Evolutionary conservation across 2,329 filamentous ascomycete genomes (phyloP).

Genomic region (Claviceps pusilla): DNA sequence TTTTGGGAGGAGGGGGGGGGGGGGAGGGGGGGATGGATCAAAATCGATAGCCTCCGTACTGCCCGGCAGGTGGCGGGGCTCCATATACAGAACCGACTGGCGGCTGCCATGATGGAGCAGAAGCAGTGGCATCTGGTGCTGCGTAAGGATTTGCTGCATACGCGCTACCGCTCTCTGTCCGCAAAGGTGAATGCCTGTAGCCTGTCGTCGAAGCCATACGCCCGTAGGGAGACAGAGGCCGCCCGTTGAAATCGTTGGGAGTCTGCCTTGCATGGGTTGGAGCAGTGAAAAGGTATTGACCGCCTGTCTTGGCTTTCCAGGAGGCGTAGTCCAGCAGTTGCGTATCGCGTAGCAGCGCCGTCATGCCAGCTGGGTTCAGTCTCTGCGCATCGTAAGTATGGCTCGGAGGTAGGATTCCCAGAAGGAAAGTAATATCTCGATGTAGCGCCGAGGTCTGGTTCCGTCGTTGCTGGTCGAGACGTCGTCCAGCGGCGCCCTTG

Average conservation of each 20-base stretch:
- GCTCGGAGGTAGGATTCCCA: constrained; percentile 61
- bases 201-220: constrained; percentile 25
- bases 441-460: constrained; percentile 56
- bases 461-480: constrained; percentile 62
- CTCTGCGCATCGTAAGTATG: constrained; percentile 56
- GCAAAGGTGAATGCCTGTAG: constrained; percentile 38
- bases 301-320: constrained; percentile 33
- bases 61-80: constrained; percentile 17
- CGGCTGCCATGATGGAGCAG: constrained; percentile 14
- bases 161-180: constrained; percentile 25
- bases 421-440: constrained; percentile 46
- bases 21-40: constrained; percentile 4
- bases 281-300: constrained; percentile 20
- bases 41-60: constrained; percentile 23
- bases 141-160: constrained; percentile 17
- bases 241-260: constrained; percentile 27
- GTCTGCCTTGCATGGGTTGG: constrained; percentile 25
- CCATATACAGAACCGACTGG: constrained; percentile 16
- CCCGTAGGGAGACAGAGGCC: constrained; percentile 34
- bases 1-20: too few relatives aligned
- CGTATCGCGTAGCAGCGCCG: constrained; percentile 55
- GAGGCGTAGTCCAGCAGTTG: constrained; percentile 46
- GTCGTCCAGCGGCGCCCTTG: constrained; percentile 76
- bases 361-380: constrained; percentile 56
- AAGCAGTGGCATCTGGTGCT: constrained; percentile 13